Conservation (phyloP, 2,329 filamentous ascomycete species). For the Didymella pinodella region DNA sequence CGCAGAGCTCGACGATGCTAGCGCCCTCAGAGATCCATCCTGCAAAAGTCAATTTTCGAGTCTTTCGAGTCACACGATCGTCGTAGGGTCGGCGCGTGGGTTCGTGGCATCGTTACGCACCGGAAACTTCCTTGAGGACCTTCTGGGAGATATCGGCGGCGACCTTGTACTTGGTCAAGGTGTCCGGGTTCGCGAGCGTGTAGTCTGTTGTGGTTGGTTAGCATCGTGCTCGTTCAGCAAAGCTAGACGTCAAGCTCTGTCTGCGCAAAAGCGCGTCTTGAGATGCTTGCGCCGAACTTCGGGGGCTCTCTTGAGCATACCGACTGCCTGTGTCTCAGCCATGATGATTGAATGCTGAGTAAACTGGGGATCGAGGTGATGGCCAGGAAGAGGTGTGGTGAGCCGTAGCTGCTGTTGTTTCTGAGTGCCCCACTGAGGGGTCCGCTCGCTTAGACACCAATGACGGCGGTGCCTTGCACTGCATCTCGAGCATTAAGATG, state of each 20-base stretch:
- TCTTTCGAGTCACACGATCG: conserved; percentile 24
- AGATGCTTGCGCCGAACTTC: conserved; percentile 3
- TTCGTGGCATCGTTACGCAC: conserved; percentile 49
- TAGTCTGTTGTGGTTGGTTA: conserved; percentile 68
- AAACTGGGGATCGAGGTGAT: conserved; percentile 31
- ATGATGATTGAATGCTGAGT: conserved; percentile 42
- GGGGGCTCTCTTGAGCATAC: conserved; percentile 30
- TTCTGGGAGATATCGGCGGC: conserved; percentile 95
- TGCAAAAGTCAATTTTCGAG: conserved; percentile 47
- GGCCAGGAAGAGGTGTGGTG: conserved; percentile 35
- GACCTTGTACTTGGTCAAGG: conserved; percentile 98
- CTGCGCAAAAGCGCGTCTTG: conserved; percentile 2
- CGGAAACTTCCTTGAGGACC: conserved; percentile 83
- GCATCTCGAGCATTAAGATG: conserved; percentile 15
- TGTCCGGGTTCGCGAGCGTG: conserved; percentile 89
- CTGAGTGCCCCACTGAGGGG: conserved; percentile 46
- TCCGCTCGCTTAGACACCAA: conserved; percentile 43
- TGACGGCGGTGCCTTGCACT: conserved; percentile 29
- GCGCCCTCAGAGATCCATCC: conserved; percentile 79
- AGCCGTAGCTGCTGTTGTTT: conserved; percentile 40
- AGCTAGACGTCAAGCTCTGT: conserved; percentile 23
- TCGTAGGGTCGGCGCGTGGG: conserved; percentile 13
- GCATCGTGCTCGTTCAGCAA: conserved; percentile 34
- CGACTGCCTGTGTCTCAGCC: conserved; percentile 45
- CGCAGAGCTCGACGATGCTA: conserved; percentile 93